Conservation (phyloP, 768 basidiomycete genomes). For the Cyclocybe cylindracea region DNA sequence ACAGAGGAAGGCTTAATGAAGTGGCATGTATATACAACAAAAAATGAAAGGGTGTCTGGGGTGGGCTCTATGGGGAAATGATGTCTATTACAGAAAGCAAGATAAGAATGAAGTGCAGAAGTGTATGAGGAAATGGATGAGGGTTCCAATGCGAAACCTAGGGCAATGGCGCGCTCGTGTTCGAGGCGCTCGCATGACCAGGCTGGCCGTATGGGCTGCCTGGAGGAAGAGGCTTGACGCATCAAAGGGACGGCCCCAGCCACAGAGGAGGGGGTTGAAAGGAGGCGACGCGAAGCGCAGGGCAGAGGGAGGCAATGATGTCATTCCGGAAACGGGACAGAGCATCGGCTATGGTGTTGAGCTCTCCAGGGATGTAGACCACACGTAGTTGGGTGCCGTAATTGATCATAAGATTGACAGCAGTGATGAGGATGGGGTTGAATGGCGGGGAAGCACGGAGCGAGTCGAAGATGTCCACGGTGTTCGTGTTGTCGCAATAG, state of each 20-base stretch:
- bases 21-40: too few species aligned
- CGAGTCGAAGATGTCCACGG: background rate
- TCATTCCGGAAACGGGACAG: background rate
- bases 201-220: constrained; percentile 27
- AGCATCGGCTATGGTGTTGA: constrained; percentile 1
- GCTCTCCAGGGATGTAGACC: background rate
- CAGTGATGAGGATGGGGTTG: constrained; percentile 1
- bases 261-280: constrained; percentile 2
- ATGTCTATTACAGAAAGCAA: constrained; percentile 10
- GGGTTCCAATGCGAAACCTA: too few species aligned
- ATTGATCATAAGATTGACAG: background rate
- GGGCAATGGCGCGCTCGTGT: constrained; percentile 22
- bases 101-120: constrained; percentile 27
- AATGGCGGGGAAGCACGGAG: background rate
- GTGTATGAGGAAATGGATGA: constrained; percentile 14
- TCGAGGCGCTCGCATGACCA: constrained; percentile 34
- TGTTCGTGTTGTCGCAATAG: constrained; percentile 4
- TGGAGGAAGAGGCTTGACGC: constrained; percentile 6
- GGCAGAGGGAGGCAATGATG: background rate
- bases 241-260: background rate
- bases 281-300: background rate
- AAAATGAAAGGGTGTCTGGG: too few species aligned
- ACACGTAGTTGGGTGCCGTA: background rate
- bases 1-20: too few species aligned
- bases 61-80: constrained; percentile 16